Evolutionary conservation across 2,329 filamentous ascomycete species (phyloP).

Genomic region (Cytospora piceae): DNA sequence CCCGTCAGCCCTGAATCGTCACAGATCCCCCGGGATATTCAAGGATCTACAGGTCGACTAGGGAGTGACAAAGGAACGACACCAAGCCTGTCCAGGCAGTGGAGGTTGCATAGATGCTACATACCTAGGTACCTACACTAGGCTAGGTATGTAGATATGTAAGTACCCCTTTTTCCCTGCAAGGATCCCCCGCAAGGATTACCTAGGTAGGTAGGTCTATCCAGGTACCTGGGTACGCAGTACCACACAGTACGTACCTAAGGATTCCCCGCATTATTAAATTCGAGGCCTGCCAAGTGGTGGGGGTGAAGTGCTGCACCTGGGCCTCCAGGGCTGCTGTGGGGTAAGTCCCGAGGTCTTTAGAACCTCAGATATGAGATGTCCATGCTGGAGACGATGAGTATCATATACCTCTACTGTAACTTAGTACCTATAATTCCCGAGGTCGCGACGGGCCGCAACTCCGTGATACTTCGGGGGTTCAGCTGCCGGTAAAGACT

Average conservation of each 20-base stretch:
- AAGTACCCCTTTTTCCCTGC: background rate
- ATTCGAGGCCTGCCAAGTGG: background rate
- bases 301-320: background rate
- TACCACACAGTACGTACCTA: background rate
- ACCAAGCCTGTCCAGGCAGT: background rate
- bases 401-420: background rate
- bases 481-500: slow-evolving; percentile 17
- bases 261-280: background rate
- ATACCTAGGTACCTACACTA: background rate
- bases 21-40: background rate
- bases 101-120: background rate
- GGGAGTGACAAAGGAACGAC: background rate
- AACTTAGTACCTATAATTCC: background rate
- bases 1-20: slow-evolving; percentile 3
- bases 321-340: too few species aligned
- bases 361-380: background rate
- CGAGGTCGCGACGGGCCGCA: slow-evolving; percentile 30
- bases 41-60: background rate
- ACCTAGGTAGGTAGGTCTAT: background rate
- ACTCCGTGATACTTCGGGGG: slow-evolving; percentile 27
- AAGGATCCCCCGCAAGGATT: too few species aligned
- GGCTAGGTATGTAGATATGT: background rate
- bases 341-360: background rate
- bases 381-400: background rate
- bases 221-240: background rate